Evolutionary conservation across 2,329 filamentous ascomycete genomes (phyloP), one percentile per base, ranked within the genome.

Genomic region (Fusarium staphyleae): DNA sequence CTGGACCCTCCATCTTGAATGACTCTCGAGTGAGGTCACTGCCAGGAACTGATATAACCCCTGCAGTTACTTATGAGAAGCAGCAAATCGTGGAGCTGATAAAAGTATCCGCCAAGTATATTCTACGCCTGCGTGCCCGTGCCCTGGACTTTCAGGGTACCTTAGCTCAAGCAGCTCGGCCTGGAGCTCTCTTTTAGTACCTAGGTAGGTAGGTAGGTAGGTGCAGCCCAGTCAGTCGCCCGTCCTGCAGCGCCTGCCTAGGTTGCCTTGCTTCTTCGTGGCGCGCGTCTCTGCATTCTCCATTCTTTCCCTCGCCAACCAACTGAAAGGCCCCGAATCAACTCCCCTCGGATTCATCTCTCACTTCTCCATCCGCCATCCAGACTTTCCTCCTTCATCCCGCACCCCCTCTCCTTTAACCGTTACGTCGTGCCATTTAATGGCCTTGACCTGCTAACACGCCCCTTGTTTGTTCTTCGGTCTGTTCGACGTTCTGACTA

Each of bases 271-370:
- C 59, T 63, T 62, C 49, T 56, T 63, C 48, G 35, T 63, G 55
- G 60, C 59, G 60, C 60, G 59, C 48, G 59, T 62, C 48, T 50
- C 54, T 51, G 43, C 14, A 19, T 57, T 63, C 60, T 54, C 59
- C 59, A 62, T 62, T 62, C 60, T 63, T 62, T 62, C 59, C 60
- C 60, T 60, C 47, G 59, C 55, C 59, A 62, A 62, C 51, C 59
- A 60, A 56, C 47, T 62, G 47, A 41, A 37, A 49, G 45, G 46
- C 52, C 28, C 48, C 55, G 48, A 52, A 62, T 62, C 45, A 50
- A 57, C 59, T 62, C 44, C 41, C 37, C 48, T 60, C 59, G 59
- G 47, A 60, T 49, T 57, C 60, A 62, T 51, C 55, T 57, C 51
- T 60, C 52, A 44, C 48, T 48, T 60, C 36, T 55, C 30, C 36